Percentiles rank a stretch among this genome's conserved stretches.
phyloP scores from a whole-genome alignment of 208 protist genomes.

The Plasmodiophora brassicae region DNA sequence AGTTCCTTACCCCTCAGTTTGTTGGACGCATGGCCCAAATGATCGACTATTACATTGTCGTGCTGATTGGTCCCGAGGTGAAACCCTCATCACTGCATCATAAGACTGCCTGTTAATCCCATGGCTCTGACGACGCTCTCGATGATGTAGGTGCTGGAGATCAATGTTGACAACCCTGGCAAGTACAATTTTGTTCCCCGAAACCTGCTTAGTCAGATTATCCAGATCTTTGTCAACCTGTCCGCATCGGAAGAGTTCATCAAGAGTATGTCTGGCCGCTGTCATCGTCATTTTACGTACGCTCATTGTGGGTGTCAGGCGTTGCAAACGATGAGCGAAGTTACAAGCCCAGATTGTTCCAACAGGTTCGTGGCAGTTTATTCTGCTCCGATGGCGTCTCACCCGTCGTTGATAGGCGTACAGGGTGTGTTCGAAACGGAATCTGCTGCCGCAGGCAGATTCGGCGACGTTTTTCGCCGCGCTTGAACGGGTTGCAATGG shows the following conservation, averaged over 20 bases:
- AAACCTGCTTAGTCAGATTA: neutral
- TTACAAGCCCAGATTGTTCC: neutral
- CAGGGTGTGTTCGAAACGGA: neutral
- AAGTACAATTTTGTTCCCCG: constrained; percentile 12
- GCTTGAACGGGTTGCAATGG: neutral
- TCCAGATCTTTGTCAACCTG: neutral
- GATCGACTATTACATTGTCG: constrained; percentile 19
- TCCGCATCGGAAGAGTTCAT: neutral
- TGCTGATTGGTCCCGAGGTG: constrained; percentile 16
- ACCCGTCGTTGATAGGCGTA: neutral
- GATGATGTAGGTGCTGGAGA: too few relatives aligned
- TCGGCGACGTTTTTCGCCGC: neutral
- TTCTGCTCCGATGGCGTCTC: too few relatives aligned
- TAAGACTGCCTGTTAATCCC: too few relatives aligned
- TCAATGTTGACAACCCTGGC: neutral
- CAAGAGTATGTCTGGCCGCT: neutral
- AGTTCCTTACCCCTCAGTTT: constrained; percentile 11
- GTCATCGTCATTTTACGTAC: neutral
- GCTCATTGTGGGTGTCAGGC: neutral
- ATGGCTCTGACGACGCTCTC: too few relatives aligned
- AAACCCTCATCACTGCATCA: too few relatives aligned
- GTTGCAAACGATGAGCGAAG: constrained; percentile 20
- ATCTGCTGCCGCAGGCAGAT: neutral
- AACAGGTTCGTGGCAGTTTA: neutral
- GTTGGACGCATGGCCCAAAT: constrained; percentile 6